Percentiles rank a stretch among this genome's conserved stretches.
phyloP scores from a whole-genome alignment of 441 rosid species.

The Euphorbia schlechtendalii region DNA sequence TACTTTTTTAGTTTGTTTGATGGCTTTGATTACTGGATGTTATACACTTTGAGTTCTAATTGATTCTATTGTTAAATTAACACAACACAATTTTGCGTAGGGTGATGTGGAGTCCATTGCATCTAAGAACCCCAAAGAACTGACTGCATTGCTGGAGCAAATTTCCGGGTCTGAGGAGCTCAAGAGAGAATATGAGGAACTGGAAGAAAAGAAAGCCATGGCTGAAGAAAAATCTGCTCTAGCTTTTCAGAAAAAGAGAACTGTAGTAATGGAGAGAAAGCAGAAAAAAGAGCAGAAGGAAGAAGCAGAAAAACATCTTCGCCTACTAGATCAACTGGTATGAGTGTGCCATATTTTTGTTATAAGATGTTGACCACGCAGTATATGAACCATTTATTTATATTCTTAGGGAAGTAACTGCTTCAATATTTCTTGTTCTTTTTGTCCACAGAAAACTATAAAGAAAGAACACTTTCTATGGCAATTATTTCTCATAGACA shows the following conservation, averaged over 20 bases:
- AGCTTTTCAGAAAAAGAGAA: conserved; percentile 80
- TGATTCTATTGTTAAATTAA: too few species aligned
- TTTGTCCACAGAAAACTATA: conserved; percentile 63
- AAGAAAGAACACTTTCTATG: conserved; percentile 81
- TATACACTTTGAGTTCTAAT: conserved; percentile 4
- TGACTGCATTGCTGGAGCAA: conserved; percentile 86
- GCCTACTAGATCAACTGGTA: conserved; percentile 92
- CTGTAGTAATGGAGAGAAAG: conserved; percentile 79
- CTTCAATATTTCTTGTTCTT: background rate
- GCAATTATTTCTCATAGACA: conserved; percentile 78
- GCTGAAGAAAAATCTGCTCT: conserved; percentile 91
- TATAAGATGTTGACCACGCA: background rate
- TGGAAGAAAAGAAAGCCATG: conserved; percentile 64
- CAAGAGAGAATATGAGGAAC: conserved; percentile 80
- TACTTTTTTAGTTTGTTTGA: background rate
- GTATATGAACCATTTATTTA: conserved; percentile 1
- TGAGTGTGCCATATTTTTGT: conserved; percentile 13
- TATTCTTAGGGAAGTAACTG: conserved; percentile 2
- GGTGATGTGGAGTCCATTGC: conserved; percentile 99
- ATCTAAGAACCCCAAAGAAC: conserved; percentile 91
- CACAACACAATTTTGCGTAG: conserved; percentile 37
- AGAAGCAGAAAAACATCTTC: conserved; percentile 95
- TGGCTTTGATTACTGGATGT: background rate
- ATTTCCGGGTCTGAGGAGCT: conserved; percentile 96
- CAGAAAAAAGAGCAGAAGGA: conserved; percentile 98